Evolutionary conservation across 2,329 filamentous ascomycete species (phyloP).

Genomic region (Arthrobotrys megalospora): DNA sequence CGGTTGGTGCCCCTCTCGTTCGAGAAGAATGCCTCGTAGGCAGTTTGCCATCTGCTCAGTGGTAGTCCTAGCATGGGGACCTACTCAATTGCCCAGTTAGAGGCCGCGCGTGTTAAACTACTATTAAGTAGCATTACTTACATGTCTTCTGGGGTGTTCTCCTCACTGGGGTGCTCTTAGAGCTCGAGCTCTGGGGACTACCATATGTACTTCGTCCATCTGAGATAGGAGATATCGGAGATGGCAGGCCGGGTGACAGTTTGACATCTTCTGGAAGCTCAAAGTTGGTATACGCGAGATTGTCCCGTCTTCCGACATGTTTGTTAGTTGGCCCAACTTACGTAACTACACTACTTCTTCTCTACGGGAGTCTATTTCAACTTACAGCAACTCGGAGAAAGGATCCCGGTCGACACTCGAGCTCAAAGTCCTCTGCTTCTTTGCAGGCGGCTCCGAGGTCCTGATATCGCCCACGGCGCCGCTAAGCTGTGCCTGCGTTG

Average conservation of each 20-base stretch:
- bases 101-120: not conserved
- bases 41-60: conserved; percentile 55
- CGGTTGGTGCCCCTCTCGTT: conserved; percentile 22
- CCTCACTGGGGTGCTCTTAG: conserved; percentile 1
- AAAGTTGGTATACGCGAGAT: conserved; percentile 23
- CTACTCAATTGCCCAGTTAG: conserved; percentile 18
- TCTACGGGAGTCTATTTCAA: not conserved
- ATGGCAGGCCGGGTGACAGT: conserved; percentile 40
- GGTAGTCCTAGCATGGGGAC: conserved; percentile 45
- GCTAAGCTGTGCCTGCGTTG: conserved; percentile 54
- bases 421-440: conserved; percentile 48
- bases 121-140: conserved; percentile 2
- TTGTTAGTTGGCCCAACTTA: not conserved
- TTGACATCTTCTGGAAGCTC: conserved; percentile 24
- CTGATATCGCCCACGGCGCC: conserved; percentile 45
- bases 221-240: conserved; percentile 45
- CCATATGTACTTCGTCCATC: conserved; percentile 34
- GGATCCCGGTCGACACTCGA: conserved; percentile 25
- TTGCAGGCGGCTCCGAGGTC: conserved; percentile 44
- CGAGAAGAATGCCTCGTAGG: conserved; percentile 44
- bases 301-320: conserved; percentile 11
- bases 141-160: conserved; percentile 42
- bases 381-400: conserved; percentile 45
- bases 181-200: conserved; percentile 27
- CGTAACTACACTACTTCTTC: not conserved